phyloP scores from a whole-genome alignment of 306 rosid genomes.

The Castanea mollissima region DNA sequence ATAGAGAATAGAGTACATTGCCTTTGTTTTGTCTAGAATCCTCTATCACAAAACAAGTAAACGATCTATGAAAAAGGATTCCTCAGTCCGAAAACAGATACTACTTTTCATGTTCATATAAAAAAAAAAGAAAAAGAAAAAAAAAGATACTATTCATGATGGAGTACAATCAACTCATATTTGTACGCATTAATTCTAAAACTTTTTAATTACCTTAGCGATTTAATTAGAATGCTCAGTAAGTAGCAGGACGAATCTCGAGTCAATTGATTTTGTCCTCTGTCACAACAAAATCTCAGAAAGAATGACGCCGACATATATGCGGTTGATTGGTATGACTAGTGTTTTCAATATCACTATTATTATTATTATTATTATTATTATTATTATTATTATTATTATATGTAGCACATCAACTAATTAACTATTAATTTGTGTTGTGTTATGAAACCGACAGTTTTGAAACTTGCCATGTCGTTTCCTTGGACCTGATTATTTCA shows the following conservation, averaged over 20 bases:
- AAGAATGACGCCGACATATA: slow-evolving; percentile 19
- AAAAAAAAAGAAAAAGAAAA: no score
- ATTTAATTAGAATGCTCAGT: background rate
- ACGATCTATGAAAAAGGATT: no score
- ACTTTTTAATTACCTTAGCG: background rate
- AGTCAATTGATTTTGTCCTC: slow-evolving; percentile 16
- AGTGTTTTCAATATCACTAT: slow-evolving; percentile 19
- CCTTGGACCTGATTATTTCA: slow-evolving; percentile 36
- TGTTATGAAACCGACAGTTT: slow-evolving; percentile 29
- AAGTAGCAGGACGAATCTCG: slow-evolving; percentile 1
- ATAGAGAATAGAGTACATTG: no score
- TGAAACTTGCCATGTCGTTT: slow-evolving; percentile 45
- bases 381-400: no score
- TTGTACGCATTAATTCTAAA: background rate
- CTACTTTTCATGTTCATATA: no score
- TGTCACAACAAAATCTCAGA: slow-evolving; percentile 1
- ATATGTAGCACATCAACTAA: background rate
- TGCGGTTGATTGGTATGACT: slow-evolving; percentile 25
- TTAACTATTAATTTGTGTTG: background rate
- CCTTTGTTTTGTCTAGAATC: no score
- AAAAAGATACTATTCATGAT: no score
- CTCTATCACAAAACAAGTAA: no score
- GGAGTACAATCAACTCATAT: no score
- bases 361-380: background rate
- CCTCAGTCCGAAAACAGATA: no score